These are phyloP conservation scores for Tephrocybe sp. DNA, from an alignment of 768 basidiomycete genomes.

Conservation along the genomic window DNA sequence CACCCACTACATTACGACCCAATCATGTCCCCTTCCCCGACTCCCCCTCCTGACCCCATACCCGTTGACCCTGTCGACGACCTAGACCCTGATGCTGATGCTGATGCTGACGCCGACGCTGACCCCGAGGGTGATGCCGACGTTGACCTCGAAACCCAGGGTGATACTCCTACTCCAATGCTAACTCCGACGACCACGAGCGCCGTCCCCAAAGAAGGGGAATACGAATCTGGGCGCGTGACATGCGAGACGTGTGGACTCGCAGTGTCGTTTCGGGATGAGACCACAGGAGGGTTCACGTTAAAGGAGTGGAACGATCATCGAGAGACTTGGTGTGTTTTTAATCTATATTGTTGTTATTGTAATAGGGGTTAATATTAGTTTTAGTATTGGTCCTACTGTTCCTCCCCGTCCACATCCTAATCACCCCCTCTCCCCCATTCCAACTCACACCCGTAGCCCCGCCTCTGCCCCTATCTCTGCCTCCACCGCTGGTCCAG, in stretches of 20 bases:
- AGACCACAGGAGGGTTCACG: slow-evolving; percentile 59
- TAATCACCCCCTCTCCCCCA: too few relatives aligned
- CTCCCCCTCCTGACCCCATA: too few relatives aligned
- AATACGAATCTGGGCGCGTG: slow-evolving; percentile 66
- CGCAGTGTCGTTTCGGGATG: slow-evolving; percentile 66
- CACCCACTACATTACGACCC: too few relatives aligned
- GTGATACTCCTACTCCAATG: slow-evolving; percentile 6
- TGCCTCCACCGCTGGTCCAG: slow-evolving; percentile 7
- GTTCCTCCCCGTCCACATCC: too few relatives aligned
- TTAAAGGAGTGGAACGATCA: slow-evolving; percentile 71
- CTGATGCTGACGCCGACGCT: neutral
- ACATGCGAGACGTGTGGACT: slow-evolving; percentile 63
- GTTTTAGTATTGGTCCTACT: neutral
- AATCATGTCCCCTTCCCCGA: too few relatives aligned
- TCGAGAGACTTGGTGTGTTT: slow-evolving; percentile 48
- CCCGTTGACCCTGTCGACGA: neutral
- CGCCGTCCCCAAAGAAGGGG: slow-evolving; percentile 24
- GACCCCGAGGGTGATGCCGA: neutral
- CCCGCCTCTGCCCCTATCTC: neutral
- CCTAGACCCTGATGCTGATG: neutral
- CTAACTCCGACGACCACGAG: slow-evolving; percentile 4
- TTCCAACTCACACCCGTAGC: neutral
- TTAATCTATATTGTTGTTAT: neutral
- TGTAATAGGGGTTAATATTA: neutral
- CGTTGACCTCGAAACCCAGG: neutral